phyloP scores from a whole-genome alignment of 371 early-diverging fungal species.

The Mucor velutinosus region DNA sequence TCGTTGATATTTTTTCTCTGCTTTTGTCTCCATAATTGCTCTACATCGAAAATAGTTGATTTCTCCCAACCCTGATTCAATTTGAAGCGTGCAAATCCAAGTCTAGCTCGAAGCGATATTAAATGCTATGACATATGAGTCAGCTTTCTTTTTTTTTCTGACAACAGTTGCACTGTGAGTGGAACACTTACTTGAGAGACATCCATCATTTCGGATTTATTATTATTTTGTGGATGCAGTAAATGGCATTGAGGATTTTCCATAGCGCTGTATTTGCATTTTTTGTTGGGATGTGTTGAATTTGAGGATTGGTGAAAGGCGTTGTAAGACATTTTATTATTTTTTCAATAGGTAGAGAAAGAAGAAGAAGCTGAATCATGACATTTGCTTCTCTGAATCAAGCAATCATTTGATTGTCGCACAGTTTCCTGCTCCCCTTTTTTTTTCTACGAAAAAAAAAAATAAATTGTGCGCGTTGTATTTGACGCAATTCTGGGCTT shows the following conservation, averaged over 20 bases:
- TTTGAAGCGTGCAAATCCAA: conserved; percentile 48
- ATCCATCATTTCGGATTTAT: not conserved
- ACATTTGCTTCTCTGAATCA: not conserved
- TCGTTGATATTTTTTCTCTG: conserved; percentile 30
- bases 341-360: not conserved
- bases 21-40: conserved; percentile 37
- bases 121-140: conserved; percentile 19
- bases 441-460: not conserved
- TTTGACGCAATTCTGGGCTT: not conserved
- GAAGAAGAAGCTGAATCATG: not conserved
- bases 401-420: not conserved
- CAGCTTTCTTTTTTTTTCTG: conserved; percentile 5
- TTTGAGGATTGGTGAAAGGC: not conserved
- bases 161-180: not conserved
- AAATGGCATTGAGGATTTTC: conserved; percentile 1
- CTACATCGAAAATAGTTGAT: conserved; percentile 37
- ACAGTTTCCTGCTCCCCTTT: not conserved
- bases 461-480: not conserved
- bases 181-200: conserved; percentile 24
- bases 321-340: conserved; percentile 7
- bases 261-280: not conserved
- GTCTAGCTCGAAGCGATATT: conserved; percentile 30
- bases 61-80: conserved; percentile 45
- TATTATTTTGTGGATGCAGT: conserved; percentile 5
- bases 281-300: not conserved